These are phyloP conservation scores for Neurospora sp. DNA, from an alignment of 495 filamentous ascomycete genomes.

Conservation along the genomic window DNA sequence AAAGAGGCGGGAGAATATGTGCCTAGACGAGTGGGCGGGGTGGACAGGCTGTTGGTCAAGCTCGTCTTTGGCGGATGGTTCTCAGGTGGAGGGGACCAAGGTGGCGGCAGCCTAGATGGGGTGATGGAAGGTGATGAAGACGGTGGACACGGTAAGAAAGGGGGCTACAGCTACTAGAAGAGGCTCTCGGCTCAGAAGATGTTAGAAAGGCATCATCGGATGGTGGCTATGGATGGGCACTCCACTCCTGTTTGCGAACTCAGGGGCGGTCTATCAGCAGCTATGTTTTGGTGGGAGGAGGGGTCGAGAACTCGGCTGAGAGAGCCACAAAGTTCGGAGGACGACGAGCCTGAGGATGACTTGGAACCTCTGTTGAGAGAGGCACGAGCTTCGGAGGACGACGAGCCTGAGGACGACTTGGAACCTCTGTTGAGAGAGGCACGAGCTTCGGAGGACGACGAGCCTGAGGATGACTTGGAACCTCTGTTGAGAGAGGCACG, in stretches of 20 bases:
- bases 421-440: neutral
- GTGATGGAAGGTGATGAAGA: neutral
- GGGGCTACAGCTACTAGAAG: neutral
- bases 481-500: neutral
- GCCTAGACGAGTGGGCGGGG: slow-evolving; percentile 56
- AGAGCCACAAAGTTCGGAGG: neutral
- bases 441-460: neutral
- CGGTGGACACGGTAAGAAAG: neutral
- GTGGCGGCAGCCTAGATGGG: neutral
- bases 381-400: neutral
- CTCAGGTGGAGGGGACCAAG: slow-evolving; percentile 6
- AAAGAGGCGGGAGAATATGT: slow-evolving; percentile 34
- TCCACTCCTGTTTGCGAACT: neutral
- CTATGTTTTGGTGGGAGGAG: neutral
- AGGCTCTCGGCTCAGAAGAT: neutral
- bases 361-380: neutral
- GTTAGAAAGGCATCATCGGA: neutral
- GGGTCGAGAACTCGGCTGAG: neutral
- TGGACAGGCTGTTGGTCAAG: slow-evolving; percentile 77
- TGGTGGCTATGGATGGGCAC: neutral
- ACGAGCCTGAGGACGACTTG: neutral
- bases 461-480: neutral
- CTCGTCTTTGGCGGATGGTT: slow-evolving; percentile 57
- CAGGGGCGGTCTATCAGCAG: neutral
- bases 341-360: neutral